Percentiles rank a stretch among this genome's conserved stretches.
Conservation (phyloP, 208 protist genomes). For the Trichomonas tenax region DNA sequence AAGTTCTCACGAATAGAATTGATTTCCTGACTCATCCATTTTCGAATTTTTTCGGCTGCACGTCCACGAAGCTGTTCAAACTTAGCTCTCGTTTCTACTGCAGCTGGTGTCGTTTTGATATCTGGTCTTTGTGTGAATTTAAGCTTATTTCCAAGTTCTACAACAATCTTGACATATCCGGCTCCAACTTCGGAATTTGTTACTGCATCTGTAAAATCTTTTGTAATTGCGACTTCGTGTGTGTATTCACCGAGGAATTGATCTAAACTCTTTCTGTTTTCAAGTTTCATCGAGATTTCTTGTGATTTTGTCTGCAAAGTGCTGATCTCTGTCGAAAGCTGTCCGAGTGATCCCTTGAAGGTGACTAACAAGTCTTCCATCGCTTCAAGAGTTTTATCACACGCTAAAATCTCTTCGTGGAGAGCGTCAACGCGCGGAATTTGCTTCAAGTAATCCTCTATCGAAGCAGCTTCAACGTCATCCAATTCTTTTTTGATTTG, state of each 20-base stretch:
- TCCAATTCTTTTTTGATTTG: background rate
- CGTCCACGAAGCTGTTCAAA: background rate
- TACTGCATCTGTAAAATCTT: background rate
- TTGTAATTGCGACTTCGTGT: background rate
- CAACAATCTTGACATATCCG: background rate
- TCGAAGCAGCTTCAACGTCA: background rate
- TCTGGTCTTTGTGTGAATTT: background rate
- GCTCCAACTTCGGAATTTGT: background rate
- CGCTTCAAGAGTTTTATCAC: background rate
- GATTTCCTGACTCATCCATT: background rate
- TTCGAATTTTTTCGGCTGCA: background rate
- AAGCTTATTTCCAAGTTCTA: background rate
- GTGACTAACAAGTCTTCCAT: background rate
- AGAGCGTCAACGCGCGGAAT: background rate
- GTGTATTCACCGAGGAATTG: background rate
- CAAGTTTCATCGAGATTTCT: background rate
- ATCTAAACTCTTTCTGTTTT: background rate
- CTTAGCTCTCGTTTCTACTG: background rate
- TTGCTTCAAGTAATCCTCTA: background rate
- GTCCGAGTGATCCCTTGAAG: background rate
- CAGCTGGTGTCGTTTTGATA: background rate
- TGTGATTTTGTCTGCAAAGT: background rate
- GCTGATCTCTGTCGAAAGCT: background rate
- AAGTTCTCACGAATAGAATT: background rate
- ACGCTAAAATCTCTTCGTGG: background rate